Evolutionary conservation across 176 grass and related monocot genomes (phyloP).

Genomic region (Oryza nivara): DNA sequence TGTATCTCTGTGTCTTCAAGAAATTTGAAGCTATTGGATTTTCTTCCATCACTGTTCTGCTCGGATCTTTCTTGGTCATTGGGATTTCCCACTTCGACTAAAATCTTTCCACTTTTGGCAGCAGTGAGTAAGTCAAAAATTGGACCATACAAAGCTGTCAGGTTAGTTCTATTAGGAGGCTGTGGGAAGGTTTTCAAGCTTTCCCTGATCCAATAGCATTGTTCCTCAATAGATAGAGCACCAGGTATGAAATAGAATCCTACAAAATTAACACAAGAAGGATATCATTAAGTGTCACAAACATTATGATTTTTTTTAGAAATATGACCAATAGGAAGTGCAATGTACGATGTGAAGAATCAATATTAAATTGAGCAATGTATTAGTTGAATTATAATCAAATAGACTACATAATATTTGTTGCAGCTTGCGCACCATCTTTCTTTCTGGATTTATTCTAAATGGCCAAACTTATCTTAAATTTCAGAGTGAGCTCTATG

Average conservation of each 20-base stretch:
- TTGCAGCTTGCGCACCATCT: neutral
- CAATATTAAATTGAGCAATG: neutral
- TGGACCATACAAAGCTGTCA: conserved; percentile 70
- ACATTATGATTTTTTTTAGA: neutral
- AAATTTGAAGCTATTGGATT: conserved; percentile 45
- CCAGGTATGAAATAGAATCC: conserved; percentile 90
- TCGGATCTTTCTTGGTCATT: conserved; percentile 27
- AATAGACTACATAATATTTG: neutral
- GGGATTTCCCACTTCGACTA: conserved; percentile 52
- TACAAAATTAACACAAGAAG: conserved; percentile 36
- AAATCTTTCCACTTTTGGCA: conserved; percentile 57
- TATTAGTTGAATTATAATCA: neutral
- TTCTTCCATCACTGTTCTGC: conserved; percentile 10
- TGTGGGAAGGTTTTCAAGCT: conserved; percentile 85
- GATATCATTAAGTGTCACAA: neutral
- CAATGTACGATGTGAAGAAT: neutral
- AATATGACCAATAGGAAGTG: neutral
- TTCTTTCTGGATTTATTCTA: neutral
- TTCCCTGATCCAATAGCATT: conserved; percentile 82
- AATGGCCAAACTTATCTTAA: neutral
- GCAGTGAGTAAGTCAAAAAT: conserved; percentile 69
- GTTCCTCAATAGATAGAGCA: conserved; percentile 66
- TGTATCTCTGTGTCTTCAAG: conserved; percentile 25
- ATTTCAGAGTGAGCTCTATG: neutral
- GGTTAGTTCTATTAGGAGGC: conserved; percentile 88